These are phyloP conservation scores for Alternaria sp. DNA, from an alignment of 2,329 filamentous ascomycete genomes.

Conservation along the genomic window DNA sequence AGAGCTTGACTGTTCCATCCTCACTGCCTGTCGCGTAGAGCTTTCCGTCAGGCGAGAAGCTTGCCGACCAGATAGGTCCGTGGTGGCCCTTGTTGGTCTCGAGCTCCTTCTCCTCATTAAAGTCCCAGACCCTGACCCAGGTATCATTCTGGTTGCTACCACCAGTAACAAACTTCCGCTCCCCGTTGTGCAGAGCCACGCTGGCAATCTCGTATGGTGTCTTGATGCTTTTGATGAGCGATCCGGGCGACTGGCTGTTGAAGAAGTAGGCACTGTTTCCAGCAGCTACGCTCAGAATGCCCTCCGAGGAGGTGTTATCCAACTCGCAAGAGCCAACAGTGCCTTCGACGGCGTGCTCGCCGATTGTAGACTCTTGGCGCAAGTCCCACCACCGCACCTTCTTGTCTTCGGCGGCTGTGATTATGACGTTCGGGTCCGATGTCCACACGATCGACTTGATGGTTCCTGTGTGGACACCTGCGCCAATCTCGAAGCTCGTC, in stretches of 20 bases:
- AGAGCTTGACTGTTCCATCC: constrained; percentile 95
- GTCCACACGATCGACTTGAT: constrained; percentile 99
- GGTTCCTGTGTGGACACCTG: constrained; percentile 79
- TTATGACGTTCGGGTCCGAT: constrained; percentile 81
- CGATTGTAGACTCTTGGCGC: constrained; percentile 74
- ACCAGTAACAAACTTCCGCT: constrained; percentile 85
- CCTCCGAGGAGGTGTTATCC: constrained; percentile 66
- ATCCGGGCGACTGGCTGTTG: constrained; percentile 73
- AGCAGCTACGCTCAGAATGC: constrained; percentile 87
- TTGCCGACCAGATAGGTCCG: constrained; percentile 94
- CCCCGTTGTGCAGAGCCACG: constrained; percentile 82
- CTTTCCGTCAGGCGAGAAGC: constrained; percentile 94
- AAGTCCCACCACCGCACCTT: constrained; percentile 95
- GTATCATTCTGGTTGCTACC: constrained; percentile 79
- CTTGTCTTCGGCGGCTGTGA: constrained; percentile 90
- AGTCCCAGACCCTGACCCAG: constrained; percentile 94
- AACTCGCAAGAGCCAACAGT: constrained; percentile 93
- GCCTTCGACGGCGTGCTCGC: constrained; percentile 79
- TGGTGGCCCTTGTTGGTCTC: constrained; percentile 97
- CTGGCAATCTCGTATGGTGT: constrained; percentile 88
- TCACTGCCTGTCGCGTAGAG: constrained; percentile 96
- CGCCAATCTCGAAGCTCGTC: constrained; percentile 82
- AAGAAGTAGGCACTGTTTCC: constrained; percentile 95
- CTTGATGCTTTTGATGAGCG: constrained; percentile 76
- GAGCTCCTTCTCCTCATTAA: constrained; percentile 81